Base-by-base conservation (phyloP, 1,284 basidiomycete genomes). In the Phellopilus nigrolimitatus region DNA sequence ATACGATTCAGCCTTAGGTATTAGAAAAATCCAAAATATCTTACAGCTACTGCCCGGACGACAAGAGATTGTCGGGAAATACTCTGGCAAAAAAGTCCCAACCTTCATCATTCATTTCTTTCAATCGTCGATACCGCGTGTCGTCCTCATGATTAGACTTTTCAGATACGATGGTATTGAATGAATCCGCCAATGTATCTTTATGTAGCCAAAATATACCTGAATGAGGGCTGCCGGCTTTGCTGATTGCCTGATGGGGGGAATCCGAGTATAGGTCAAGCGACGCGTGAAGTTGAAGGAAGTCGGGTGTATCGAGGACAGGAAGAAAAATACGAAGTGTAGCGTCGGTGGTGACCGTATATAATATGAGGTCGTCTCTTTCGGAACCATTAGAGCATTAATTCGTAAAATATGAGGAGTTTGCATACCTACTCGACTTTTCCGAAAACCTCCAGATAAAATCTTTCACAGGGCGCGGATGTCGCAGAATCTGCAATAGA, bases 281-380 rank as follows among this genome's bases (percentile, higher is more conserved):
- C 1, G 87, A 76, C 10, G 84, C 80, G 64, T 91, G 90, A 5
- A 95, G 77, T 64, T 95, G 91, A 46, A 97, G 78, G 63, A 83
- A 79, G 58, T 85, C 79, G 10, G 91, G 91, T 22, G 85, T 82
- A 66, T 97, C 94, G 21, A 97, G 70, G 15, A 97, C 88, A 3
- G 92, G 88, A 22, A 89, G 72, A 67, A 92, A 95, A 61, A 97
- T 80, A 21, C 92, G 84, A 27, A 95, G 66, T 2, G 80, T 80
- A 3, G 85, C 79, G 62, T 91, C 84, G 13, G 75, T 72, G 15
- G 90, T 91, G 44, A 85, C 72, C 22, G 88, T 91, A 63, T 85
- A 89, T 1, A 93, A 70, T 46, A 87, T 80, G 1, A 84, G 71
- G 61, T 89, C 88, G 58, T 87, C 83, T 36, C 88, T 90, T 58